These are phyloP conservation scores for Fusarium sp. DNA, from an alignment of 2,329 filamentous ascomycete genomes.

Conservation along the genomic window DNA sequence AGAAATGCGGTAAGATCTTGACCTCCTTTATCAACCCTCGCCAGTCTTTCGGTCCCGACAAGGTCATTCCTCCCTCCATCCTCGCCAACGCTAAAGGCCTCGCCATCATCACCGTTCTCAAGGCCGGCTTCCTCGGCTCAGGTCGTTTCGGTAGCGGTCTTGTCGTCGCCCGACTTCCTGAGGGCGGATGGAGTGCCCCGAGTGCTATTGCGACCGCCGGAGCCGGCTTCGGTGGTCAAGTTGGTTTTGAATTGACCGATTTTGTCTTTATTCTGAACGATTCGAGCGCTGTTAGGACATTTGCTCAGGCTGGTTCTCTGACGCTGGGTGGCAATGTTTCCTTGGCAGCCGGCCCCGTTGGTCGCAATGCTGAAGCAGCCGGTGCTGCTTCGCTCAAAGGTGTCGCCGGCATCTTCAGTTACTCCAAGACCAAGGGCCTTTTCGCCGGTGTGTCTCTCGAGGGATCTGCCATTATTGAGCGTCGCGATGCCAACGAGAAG, in stretches of 20 bases:
- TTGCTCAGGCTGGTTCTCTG: conserved; percentile 90
- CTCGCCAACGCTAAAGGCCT: conserved; percentile 93
- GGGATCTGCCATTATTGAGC: conserved; percentile 91
- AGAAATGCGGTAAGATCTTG: conserved; percentile 96
- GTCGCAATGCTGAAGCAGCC: conserved; percentile 94
- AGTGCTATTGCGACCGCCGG: conserved; percentile 85
- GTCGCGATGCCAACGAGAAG: conserved; percentile 96
- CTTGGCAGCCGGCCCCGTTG: conserved; percentile 92
- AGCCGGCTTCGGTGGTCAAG: conserved; percentile 86
- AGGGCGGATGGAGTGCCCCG: conserved; percentile 85
- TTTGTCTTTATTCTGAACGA: conserved; percentile 99
- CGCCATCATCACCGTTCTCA: conserved; percentile 87
- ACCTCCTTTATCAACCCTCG: conserved; percentile 93
- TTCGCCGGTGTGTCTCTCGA: conserved; percentile 97
- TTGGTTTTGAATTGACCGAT: conserved; percentile 88
- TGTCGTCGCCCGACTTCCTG: conserved; percentile 81
- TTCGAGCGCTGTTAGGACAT: conserved; percentile 87
- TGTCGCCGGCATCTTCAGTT: conserved; percentile 93
- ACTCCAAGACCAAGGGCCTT: conserved; percentile 97
- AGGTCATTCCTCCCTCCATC: conserved; percentile 92
- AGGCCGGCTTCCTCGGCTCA: conserved; percentile 87
- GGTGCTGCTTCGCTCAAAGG: conserved; percentile 91
- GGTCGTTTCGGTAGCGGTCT: conserved; percentile 85
- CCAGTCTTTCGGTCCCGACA: conserved; percentile 95
- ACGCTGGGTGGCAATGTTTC: conserved; percentile 97